Evolutionary conservation across 2,329 filamentous ascomycete species (phyloP).

Genomic region (Fusarium miscanthi): DNA sequence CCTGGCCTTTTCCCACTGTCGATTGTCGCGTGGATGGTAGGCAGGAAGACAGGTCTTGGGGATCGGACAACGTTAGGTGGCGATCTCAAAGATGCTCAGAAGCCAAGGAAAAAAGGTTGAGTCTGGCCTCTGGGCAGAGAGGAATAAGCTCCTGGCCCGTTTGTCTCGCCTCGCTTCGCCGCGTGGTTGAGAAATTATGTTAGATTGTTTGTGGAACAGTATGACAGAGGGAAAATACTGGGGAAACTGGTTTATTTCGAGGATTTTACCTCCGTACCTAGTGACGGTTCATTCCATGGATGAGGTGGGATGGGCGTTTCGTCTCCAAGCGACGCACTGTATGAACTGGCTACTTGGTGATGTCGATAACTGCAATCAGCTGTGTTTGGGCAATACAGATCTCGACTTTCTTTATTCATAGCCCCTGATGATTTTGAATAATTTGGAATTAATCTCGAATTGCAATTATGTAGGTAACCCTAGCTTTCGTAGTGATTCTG

Average conservation of each 20-base stretch:
- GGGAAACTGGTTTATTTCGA: constrained; percentile 19
- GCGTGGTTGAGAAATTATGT: constrained; percentile 9
- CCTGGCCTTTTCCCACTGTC: constrained; percentile 27
- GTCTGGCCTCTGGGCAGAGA: neutral
- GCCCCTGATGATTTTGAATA: neutral
- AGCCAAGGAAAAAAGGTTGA: neutral
- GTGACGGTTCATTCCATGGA: neutral
- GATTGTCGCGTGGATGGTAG: constrained; percentile 23
- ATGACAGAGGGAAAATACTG: constrained; percentile 12
- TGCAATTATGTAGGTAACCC: too few relatives aligned
- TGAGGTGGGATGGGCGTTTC: neutral
- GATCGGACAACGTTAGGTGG: constrained; percentile 12
- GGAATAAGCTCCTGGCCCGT: constrained; percentile 26
- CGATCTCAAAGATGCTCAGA: constrained; percentile 24
- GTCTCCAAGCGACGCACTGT: constrained; percentile 24
- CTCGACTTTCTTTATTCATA: neutral
- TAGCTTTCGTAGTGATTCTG: neutral
- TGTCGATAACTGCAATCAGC: neutral
- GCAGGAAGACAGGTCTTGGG: constrained; percentile 8
- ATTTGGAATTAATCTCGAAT: neutral
- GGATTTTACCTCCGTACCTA: neutral
- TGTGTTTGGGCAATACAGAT: neutral
- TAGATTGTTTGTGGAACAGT: constrained; percentile 6
- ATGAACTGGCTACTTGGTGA: neutral
- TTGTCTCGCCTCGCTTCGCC: neutral